Conservation (phyloP, 73 alveolate genomes). For the Uronychia setigera region DNA sequence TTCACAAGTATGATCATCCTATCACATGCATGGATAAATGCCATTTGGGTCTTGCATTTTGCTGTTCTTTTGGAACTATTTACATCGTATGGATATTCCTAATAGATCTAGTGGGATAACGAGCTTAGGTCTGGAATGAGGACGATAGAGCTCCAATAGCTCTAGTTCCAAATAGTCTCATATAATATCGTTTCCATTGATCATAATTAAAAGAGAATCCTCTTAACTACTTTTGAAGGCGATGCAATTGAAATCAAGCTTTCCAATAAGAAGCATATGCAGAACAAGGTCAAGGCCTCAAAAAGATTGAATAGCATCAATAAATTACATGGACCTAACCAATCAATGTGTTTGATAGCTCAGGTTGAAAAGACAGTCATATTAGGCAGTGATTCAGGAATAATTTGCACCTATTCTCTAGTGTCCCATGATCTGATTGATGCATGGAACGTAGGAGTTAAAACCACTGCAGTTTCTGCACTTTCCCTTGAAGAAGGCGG, state of each 20-base stretch:
- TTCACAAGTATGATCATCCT: not conserved
- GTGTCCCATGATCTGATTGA: slow-evolving; percentile 67
- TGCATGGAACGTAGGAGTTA: slow-evolving; percentile 59
- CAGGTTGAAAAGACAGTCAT: slow-evolving; percentile 19
- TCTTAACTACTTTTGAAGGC: slow-evolving; percentile 61
- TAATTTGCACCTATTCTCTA: slow-evolving; percentile 43
- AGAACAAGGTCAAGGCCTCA: slow-evolving; percentile 13
- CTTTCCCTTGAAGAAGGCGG: slow-evolving; percentile 58
- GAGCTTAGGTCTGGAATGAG: slow-evolving; percentile 44
- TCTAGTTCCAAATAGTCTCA: slow-evolving; percentile 49
- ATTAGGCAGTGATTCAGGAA: slow-evolving; percentile 59
- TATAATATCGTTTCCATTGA: slow-evolving; percentile 55
- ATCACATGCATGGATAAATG: slow-evolving; percentile 3
- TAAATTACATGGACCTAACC: slow-evolving; percentile 41
- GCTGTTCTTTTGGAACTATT: slow-evolving; percentile 52
- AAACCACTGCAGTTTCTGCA: slow-evolving; percentile 51
- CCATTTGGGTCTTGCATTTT: slow-evolving; percentile 38
- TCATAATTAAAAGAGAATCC: slow-evolving; percentile 50
- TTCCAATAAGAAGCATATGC: slow-evolving; percentile 14
- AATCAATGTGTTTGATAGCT: slow-evolving; percentile 38
- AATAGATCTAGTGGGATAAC: slow-evolving; percentile 34
- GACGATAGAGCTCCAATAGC: slow-evolving; percentile 46
- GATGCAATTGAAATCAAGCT: slow-evolving; percentile 59
- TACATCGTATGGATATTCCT: slow-evolving; percentile 18
- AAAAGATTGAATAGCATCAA: slow-evolving; percentile 60